A percentile compares a stretch with the other conserved stretches of the same genome.
Evolutionary conservation across 129 eudicot species (phyloP).

Genomic region (Flaveria linearis): DNA sequence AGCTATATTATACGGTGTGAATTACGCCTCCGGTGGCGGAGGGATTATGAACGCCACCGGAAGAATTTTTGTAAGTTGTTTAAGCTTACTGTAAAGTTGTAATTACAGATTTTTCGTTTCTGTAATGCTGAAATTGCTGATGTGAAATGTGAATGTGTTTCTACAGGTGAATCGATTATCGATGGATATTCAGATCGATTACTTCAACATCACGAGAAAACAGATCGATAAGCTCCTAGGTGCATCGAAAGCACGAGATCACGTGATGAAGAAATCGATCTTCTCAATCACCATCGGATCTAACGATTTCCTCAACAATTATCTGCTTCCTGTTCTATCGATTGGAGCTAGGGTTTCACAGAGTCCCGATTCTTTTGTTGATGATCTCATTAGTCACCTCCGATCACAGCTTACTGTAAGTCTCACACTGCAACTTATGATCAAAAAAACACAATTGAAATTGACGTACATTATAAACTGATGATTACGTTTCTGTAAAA

Average conservation of each 20-base stretch:
- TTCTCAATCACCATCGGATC: constrained; percentile 92
- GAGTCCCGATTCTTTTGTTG: constrained; percentile 67
- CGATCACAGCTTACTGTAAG: constrained; percentile 75
- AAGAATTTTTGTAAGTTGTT: constrained; percentile 71
- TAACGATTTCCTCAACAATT: constrained; percentile 90
- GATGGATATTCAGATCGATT: constrained; percentile 89
- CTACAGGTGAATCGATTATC: constrained; percentile 88
- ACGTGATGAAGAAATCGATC: constrained; percentile 64
- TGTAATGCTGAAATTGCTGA: neutral
- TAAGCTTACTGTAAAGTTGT: no score
- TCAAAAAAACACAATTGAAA: neutral
- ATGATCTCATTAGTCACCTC: constrained; percentile 65
- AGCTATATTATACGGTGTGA: constrained; percentile 72
- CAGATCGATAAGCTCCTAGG: constrained; percentile 72
- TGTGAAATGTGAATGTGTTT: neutral
- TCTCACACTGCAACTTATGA: neutral
- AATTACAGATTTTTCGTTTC: neutral
- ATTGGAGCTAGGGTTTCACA: constrained; percentile 77
- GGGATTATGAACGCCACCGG: constrained; percentile 96
- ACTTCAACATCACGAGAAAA: constrained; percentile 85
- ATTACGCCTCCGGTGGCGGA: constrained; percentile 97
- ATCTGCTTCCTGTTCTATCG: constrained; percentile 80
- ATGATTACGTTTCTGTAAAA: neutral
- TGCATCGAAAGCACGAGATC: constrained; percentile 67
- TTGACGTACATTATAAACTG: neutral